Evolutionary conservation across 768 basidiomycete species (phyloP), one percentile per base, ranked within the genome.

Genomic region (Neoboletus subvelutipes): DNA sequence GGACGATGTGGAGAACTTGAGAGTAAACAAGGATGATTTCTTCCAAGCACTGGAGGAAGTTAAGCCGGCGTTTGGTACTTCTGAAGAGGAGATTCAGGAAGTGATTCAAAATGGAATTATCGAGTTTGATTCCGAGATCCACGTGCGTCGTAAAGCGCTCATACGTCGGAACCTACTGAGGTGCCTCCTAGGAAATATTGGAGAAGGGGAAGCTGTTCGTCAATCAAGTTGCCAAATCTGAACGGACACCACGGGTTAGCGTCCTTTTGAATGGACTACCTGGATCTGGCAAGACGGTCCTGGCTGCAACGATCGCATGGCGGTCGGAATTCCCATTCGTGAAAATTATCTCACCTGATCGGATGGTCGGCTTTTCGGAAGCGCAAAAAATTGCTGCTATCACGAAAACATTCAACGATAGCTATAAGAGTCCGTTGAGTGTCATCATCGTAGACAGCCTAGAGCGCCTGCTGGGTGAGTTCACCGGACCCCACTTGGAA

Each of bases 71-170:
- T 99, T 94, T 69, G 97, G 97, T 84, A 93, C 97, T 2, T 88
- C 96, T 1, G 97, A 98, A 73, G 95, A 96, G 72, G 96, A 99
- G 75, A 77, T 99, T 18, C 82, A 88, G 62, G 86, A 89, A 62
- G 94, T 97, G 52, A 88, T 98, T 22, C 92, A 95, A 73, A 92
- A 98, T 68, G 97, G 97, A 4, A 98, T 98, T 71, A 94, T 98
- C 43, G 92, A 94, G 68, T 97, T 83, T 69, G 86, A 86, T 71
- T 56, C 68, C 8, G 76, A 79, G 40, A 76, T 98, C 64, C 87
- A 96, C 67, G 95, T 95, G 63, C 45, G 54, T 54, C 42, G 45
- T 29, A 45, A 46, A 15, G 45, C 22, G 36, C 15, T 56, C 26
- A 50, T 64, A 39, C 22, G 45, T 39, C 33, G 24, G 46, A 36